Conservation (phyloP, 805 yeast genomes). For the Lipomyces chichibuensis region DNA sequence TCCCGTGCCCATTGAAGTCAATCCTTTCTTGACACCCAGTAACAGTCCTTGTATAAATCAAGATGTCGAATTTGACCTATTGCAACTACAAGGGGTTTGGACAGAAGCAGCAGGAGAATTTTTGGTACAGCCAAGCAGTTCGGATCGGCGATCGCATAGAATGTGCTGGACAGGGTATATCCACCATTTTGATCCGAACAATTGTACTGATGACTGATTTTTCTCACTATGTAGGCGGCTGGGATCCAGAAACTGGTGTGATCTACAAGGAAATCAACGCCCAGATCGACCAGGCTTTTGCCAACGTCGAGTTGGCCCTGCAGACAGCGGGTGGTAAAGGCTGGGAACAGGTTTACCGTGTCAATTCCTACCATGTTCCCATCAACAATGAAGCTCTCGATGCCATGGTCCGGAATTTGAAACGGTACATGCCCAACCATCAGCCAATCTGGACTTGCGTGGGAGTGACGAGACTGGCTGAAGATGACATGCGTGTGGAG, state of each 20-base stretch:
- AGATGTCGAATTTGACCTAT: constrained; percentile 7
- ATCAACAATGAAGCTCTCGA: constrained; percentile 7
- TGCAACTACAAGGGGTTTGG: constrained; percentile 2
- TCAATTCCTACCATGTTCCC: constrained; percentile 1
- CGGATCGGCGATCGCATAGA: constrained; percentile 3
- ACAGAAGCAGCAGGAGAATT: neutral
- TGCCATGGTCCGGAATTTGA: neutral
- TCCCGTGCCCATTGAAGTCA: too few species aligned
- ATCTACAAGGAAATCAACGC: constrained; percentile 4
- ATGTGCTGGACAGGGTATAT: constrained; percentile 5
- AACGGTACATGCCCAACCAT: constrained; percentile 4
- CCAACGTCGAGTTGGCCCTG: constrained; percentile 3
- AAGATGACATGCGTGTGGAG: constrained; percentile 5
- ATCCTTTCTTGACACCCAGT: too few species aligned
- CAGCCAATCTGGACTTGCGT: constrained; percentile 10
- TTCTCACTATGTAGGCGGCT: constrained; percentile 1
- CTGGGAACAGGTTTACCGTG: constrained; percentile 1
- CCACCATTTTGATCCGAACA: neutral
- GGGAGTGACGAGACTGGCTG: constrained; percentile 4
- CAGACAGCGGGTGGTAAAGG: constrained; percentile 3
- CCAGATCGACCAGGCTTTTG: constrained; percentile 8
- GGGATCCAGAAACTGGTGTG: constrained; percentile 5
- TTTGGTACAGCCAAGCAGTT: constrained; percentile 4
- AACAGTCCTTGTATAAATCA: neutral
- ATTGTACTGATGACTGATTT: neutral